A percentile compares a stretch with the other conserved stretches of the same genome.
These are phyloP conservation scores for Dissoconium aciculare DNA, from an alignment of 2,329 filamentous ascomycete species.

Conservation along the genomic window DNA sequence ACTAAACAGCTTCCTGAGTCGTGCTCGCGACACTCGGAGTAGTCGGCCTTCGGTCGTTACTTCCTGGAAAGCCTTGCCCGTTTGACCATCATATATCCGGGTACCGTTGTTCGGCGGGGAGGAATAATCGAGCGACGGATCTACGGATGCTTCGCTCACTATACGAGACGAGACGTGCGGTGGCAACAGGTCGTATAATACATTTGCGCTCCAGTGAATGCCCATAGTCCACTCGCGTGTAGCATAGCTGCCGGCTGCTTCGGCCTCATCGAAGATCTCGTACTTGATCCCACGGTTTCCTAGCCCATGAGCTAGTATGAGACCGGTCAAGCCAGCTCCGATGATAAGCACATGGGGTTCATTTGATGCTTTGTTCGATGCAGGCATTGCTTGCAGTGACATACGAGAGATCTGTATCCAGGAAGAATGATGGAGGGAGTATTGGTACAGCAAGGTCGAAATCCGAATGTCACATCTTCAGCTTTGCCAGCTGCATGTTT, in stretches of 20 bases:
- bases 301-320: slow-evolving; percentile 12
- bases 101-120: slow-evolving; percentile 7
- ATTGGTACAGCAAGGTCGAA: too few relatives aligned
- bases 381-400: too few relatives aligned
- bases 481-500: too few relatives aligned
- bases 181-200: slow-evolving; percentile 9
- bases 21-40: slow-evolving; percentile 9
- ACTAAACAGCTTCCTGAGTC: slow-evolving; percentile 8
- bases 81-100: slow-evolving; percentile 11
- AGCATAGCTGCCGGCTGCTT: slow-evolving; percentile 7
- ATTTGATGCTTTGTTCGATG: too few relatives aligned
- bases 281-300: slow-evolving; percentile 8
- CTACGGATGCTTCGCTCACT: slow-evolving; percentile 9
- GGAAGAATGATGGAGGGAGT: too few relatives aligned
- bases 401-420: too few relatives aligned
- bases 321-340: slow-evolving; percentile 12
- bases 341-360: slow-evolving; percentile 11
- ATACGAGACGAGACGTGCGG: slow-evolving; percentile 6
- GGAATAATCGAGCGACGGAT: slow-evolving; percentile 8
- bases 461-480: too few relatives aligned
- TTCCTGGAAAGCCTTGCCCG: slow-evolving; percentile 10
- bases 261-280: slow-evolving; percentile 10
- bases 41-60: slow-evolving; percentile 6
- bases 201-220: slow-evolving; percentile 8
- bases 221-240: slow-evolving; percentile 14